Evolutionary conservation across 164 flowering plant species (phyloP), one percentile per base, ranked within the genome.

Genomic region (Stephania cephalantha): DNA sequence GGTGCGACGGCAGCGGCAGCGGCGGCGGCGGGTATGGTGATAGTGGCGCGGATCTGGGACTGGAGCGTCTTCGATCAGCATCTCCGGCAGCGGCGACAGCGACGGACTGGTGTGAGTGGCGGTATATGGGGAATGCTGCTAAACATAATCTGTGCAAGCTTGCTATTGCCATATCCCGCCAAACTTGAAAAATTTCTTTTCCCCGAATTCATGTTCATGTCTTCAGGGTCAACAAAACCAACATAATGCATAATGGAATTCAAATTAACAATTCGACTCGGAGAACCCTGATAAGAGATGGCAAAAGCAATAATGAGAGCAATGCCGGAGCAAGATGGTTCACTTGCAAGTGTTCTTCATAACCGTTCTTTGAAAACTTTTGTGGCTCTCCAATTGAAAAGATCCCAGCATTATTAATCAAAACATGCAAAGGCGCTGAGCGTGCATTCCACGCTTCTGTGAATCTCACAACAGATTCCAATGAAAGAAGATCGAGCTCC

Each of bases 71-170:
- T 25, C n/a, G 25, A 25, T 0, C 25, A 25, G 25, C 25, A 25
- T 25, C 25, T 25, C 25, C 25, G 25, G 25, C 25, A 25, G 25
- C 25, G 25, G 25, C 0, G 25, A 0, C 25, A 25, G 25, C 25
- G 25, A 25, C 25, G 0, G 25, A 0, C 0, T 25, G 25, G 25
- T 0, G 25, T 0, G n/a, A 25, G 25, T 25, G 25, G 25, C 25
- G 25, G 25, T n/a, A n/a, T n/a, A n/a, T n/a, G n/a, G n/a, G n/a
- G n/a, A n/a, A n/a, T n/a, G n/a, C n/a, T n/a, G n/a, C n/a, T n/a
- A n/a, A n/a, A n/a, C n/a, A n/a, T n/a, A n/a, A 95, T 98, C 98
- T 95, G 94, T 73, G 97, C 97, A 18, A 95, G 85, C 82, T 95
- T 95, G 90, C 99, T 95, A 86, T 88, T 79, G 5, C 90, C 69